These are phyloP conservation scores for Mucor racemosus DNA, from an alignment of 371 early-diverging fungal genomes.

Conservation along the genomic window DNA sequence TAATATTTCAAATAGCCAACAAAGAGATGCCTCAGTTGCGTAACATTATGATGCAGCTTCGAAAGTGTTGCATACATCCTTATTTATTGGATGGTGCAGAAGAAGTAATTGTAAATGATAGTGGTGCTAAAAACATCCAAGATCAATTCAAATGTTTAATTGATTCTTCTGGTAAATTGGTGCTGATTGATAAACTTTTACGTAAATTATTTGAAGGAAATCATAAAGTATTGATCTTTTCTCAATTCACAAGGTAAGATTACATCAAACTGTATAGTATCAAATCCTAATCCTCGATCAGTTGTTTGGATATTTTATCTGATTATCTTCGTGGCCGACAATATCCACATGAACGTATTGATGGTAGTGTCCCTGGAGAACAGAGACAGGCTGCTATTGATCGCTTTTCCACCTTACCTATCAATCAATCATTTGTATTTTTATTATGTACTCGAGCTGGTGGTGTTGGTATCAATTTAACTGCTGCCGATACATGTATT, in stretches of 20 bases:
- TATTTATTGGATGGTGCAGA: constrained; percentile 87
- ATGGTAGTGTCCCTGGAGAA: constrained; percentile 88
- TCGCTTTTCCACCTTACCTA: constrained; percentile 80
- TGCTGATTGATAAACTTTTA: constrained; percentile 87
- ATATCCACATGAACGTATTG: constrained; percentile 89
- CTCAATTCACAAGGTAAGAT: constrained; percentile 80
- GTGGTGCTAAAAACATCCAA: constrained; percentile 57
- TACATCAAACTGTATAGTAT: not conserved
- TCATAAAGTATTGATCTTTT: constrained; percentile 95
- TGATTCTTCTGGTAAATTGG: constrained; percentile 88
- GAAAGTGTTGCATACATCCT: constrained; percentile 91
- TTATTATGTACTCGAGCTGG: constrained; percentile 90
- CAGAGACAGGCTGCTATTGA: constrained; percentile 96
- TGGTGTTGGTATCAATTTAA: constrained; percentile 95
- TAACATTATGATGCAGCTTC: constrained; percentile 77
- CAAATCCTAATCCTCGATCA: not conserved
- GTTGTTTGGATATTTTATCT: constrained; percentile 84
- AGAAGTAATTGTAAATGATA: constrained; percentile 76
- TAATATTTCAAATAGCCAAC: constrained; percentile 32
- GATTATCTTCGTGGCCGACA: constrained; percentile 83
- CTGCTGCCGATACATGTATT: constrained; percentile 93
- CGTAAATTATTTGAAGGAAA: constrained; percentile 79
- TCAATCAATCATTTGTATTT: constrained; percentile 83
- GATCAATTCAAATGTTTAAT: constrained; percentile 80
- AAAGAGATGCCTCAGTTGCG: constrained; percentile 68